A percentile compares a stretch with the other conserved stretches of the same genome.
These are phyloP conservation scores for Crataegus laevigata DNA, from an alignment of 306 rosid species.

Conservation along the genomic window DNA sequence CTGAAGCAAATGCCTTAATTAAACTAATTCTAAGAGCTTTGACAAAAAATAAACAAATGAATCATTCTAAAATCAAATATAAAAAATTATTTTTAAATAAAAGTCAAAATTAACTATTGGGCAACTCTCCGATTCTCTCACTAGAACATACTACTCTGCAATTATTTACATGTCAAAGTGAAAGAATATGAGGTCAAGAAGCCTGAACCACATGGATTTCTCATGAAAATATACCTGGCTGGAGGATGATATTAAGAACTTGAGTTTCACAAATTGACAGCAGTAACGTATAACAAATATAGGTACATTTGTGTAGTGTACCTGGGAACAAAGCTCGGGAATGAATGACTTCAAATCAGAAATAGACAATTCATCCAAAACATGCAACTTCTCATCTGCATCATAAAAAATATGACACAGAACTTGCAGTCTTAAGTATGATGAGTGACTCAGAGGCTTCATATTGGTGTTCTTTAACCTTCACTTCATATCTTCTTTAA, in stretches of 20 bases:
- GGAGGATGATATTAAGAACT: neutral
- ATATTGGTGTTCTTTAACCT: conserved; percentile 69
- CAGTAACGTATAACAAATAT: too few species aligned
- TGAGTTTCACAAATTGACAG: too few species aligned
- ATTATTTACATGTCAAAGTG: neutral
- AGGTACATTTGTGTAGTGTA: conserved; percentile 1
- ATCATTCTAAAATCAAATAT: neutral
- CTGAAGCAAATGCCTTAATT: conserved; percentile 18
- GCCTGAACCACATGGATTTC: neutral
- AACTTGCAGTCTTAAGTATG: conserved; percentile 69
- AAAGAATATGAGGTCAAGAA: neutral
- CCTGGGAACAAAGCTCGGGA: conserved; percentile 75
- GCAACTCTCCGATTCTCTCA: too few species aligned
- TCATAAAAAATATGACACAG: conserved; percentile 65
- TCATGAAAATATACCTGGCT: neutral
- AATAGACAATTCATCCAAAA: conserved; percentile 44
- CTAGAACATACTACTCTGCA: neutral
- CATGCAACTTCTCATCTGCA: conserved; percentile 50
- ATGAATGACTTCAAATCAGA: conserved; percentile 59
- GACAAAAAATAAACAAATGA: too few species aligned
- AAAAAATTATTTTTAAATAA: neutral
- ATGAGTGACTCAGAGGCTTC: conserved; percentile 80
- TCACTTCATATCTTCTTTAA: conserved; percentile 73
- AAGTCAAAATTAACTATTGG: neutral
- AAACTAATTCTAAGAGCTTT: neutral